A percentile compares a stretch with the other conserved stretches of the same genome.
These are phyloP conservation scores for Trichoderma sp. DNA, from an alignment of 2,329 filamentous ascomycete species.

Conservation along the genomic window DNA sequence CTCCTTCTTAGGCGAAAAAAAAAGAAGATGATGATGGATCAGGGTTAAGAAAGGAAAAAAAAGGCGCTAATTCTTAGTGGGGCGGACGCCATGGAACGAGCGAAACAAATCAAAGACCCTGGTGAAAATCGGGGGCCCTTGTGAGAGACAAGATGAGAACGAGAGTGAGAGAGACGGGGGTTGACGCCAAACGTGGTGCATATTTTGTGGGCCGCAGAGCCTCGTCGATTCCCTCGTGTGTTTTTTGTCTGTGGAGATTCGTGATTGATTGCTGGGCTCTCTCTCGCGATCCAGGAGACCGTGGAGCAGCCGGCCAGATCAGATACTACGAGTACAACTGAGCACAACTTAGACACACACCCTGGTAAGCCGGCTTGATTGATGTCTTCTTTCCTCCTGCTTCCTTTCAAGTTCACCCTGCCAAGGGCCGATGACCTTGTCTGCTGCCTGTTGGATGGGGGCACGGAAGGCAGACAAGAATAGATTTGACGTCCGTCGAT, in stretches of 20 bases:
- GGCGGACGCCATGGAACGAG: not conserved
- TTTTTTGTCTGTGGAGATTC: not conserved
- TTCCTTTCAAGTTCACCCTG: not conserved
- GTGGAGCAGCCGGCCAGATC: not conserved
- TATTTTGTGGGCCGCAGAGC: conserved; percentile 20
- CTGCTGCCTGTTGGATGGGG: not conserved
- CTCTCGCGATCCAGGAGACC: not conserved
- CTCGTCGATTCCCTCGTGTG: conserved; percentile 8
- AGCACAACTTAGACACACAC: conserved; percentile 8
- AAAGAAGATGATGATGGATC: not conserved
- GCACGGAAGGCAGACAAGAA: not conserved
- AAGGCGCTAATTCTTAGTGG: not conserved
- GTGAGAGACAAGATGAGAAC: not conserved
- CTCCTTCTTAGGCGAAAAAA: not conserved
- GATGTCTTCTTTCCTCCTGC: not conserved
- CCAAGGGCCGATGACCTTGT: not conserved
- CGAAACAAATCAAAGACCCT: not conserved
- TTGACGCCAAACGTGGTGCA: conserved; percentile 6
- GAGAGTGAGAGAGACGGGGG: not conserved
- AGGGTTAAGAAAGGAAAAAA: not conserved
- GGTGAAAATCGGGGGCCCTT: conserved; percentile 3
- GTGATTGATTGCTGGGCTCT: not conserved
- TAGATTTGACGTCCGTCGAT: conserved; percentile 6
- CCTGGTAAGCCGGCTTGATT: conserved; percentile 9
- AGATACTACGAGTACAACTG: not conserved